Conservation (phyloP, 2,329 filamentous ascomycete species). For the Microdochium nivale region DNA sequence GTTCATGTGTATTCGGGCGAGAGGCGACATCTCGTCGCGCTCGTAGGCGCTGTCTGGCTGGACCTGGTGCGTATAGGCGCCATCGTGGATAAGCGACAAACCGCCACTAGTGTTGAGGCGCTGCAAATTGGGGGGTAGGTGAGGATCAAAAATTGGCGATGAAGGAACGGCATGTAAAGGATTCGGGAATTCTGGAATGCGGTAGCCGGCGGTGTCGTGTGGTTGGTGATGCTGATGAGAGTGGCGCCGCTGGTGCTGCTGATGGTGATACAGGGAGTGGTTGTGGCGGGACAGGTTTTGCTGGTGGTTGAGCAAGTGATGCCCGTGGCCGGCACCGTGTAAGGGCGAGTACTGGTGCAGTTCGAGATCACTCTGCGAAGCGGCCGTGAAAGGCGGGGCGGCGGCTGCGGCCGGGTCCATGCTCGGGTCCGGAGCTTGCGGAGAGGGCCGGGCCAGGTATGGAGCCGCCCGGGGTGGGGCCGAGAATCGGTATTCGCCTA, state of each 20-base stretch:
- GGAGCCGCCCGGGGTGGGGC: neutral
- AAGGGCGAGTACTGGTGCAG: neutral
- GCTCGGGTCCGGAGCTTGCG: conserved; percentile 2
- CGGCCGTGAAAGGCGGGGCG: neutral
- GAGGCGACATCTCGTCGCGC: conserved; percentile 19
- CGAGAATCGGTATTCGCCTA: neutral
- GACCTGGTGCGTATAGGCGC: conserved; percentile 5
- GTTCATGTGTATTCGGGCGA: conserved; percentile 11
- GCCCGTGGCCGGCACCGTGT: neutral
- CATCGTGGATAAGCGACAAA: conserved; percentile 7
- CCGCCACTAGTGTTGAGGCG: conserved; percentile 1
- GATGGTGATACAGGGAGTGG: conserved; percentile 6
- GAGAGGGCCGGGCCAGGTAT: neutral
- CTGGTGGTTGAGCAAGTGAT: neutral
- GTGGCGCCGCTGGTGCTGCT: conserved; percentile 8
- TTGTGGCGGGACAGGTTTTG: conserved; percentile 16
- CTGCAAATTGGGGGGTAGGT: conserved; percentile 1
- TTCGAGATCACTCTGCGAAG: neutral
- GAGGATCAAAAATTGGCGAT: conserved; percentile 19
- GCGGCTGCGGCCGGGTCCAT: neutral
- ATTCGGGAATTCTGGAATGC: neutral
- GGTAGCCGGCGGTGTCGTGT: conserved; percentile 20
- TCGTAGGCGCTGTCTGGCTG: conserved; percentile 20
- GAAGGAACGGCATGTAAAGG: conserved; percentile 20
- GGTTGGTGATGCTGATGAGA: conserved; percentile 15